Conservation (phyloP, 1,139 yeast species). For the Pneumocystis sp. region DNA sequence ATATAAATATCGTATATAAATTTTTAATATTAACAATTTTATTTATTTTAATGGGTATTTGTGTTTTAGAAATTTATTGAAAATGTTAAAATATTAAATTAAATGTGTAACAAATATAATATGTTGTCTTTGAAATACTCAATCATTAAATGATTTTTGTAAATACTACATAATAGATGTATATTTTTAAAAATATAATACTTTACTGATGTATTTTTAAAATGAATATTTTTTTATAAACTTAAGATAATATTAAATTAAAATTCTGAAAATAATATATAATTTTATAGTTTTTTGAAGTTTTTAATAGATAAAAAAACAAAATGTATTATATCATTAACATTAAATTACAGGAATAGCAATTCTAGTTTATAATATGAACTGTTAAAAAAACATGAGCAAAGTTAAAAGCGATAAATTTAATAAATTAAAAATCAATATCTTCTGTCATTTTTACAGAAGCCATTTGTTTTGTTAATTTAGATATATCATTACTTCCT, state of each 20-base stretch:
- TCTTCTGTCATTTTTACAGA: not conserved
- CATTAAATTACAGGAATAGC: not conserved
- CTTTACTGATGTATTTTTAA: not conserved
- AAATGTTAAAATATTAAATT: too few species aligned
- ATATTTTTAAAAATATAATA: not conserved
- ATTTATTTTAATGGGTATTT: not conserved
- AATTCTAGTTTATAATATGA: not conserved
- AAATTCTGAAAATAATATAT: not conserved
- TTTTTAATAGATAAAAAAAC: not conserved
- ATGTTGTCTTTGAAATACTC: too few species aligned
- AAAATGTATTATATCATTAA: not conserved
- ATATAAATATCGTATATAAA: not conserved
- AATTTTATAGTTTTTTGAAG: not conserved
- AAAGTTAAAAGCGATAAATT: not conserved
- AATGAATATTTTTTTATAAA: not conserved
- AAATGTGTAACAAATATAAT: too few species aligned
- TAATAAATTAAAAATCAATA: not conserved
- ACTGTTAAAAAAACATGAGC: not conserved
- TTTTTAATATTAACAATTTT: not conserved
- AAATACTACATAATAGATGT: not conserved
- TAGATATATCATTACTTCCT: not conserved
- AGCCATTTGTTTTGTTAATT: not conserved
- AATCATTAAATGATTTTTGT: too few species aligned
- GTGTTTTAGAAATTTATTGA: not conserved
- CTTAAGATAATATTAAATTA: not conserved